Evolutionary conservation across 768 basidiomycete genomes (phyloP), one percentile per base, ranked within the genome.

Genomic region (Phylloporus arenicola): DNA sequence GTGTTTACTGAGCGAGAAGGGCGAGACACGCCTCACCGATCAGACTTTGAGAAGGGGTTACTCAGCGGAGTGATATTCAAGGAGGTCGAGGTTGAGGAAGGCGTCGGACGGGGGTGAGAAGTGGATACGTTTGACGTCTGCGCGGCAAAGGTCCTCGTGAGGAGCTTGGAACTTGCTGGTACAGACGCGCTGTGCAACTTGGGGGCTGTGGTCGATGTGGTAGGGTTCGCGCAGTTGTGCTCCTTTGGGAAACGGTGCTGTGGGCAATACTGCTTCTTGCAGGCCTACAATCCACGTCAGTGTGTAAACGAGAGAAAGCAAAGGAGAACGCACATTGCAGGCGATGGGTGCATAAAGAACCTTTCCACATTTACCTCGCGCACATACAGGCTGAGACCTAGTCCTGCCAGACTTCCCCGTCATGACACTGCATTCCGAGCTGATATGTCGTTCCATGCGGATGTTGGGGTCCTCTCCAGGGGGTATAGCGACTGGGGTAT

Each of bases 381-480:
- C 81, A 64, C 85, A 90, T 22, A 74, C 64, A 1, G 83, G 87
- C 51, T 72, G 72, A 16, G 79, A 72, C 52, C 68, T 74, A 31
- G 68, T 52, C 56, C 68, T 72, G 49, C 72, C 75, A 17, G 75
- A 66, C 62, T 74, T 81, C 7, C 87, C 88, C 0, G 82, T 86
- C 71, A 83, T 81, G 31, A 82, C 81, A 12, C 77, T 75, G 58
- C 89, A 92, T 40, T 84, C 83, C 1, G 60, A 72, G 20, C 62
- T 71, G 55, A 93, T 77, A 63, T 92, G 90, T 0, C 71, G 68
- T 57, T 92, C 88, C 85, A 93, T 90, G 43, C 82, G 78, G 37
- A 81, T 68, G 57, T 92, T 92, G 11, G 89, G 87, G 59, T 92
- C 86, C 63, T 88, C 81, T 24, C 85, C 84, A 0, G 76, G 81